Evolutionary conservation across 352 stramenopile genomes (phyloP), one percentile per base, ranked within the genome.

Genomic region (Lagenidium sp.): DNA sequence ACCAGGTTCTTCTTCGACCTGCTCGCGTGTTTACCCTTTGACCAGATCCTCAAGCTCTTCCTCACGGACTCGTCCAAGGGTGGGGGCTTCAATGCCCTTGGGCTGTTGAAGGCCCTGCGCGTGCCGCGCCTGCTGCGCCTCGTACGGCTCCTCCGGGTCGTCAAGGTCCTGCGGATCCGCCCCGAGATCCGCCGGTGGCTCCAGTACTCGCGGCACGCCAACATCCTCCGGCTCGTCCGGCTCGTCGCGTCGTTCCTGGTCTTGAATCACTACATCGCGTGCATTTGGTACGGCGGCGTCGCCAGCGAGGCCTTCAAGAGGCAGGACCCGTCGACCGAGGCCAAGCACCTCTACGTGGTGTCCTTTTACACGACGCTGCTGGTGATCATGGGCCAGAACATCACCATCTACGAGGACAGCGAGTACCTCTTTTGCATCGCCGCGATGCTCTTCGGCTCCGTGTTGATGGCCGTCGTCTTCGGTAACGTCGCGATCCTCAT

Each of bases 381-480:
- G n/a, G 63, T 90, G 19, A 61, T 94, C 41, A 79, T 85, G 67
- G 81, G 78, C 0, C 76, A 91, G 39, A 91, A 89, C 44, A 71
- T 90, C 44, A 45, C 48, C 15, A 46, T 91, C 22, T 70, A 69
- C 45, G 72, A 68, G 23, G 73, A 94, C 44, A 52, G 44, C 6
- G 82, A 94, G 49, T 85, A 85, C 40, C 19, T 85, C 3, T 90
- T 92, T 32, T 82, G 64, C 36, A 70, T 87, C 39, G 23, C 77
- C 7, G 55, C 66, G 11, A 82, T 90, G 59, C 63, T 94, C 2
- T 47, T 88, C 3, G 79, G 82, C 2, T 60, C 82, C 2, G 71
- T 92, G 44, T 42, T 91, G 0, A 88, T 92, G 77, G 81, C 81
- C 44, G 68, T 94, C 1, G 77, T 91, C 40, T 94, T 94, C 53